Conservation (phyloP, 2,329 filamentous ascomycete species). For the Macrophomina tecta region DNA sequence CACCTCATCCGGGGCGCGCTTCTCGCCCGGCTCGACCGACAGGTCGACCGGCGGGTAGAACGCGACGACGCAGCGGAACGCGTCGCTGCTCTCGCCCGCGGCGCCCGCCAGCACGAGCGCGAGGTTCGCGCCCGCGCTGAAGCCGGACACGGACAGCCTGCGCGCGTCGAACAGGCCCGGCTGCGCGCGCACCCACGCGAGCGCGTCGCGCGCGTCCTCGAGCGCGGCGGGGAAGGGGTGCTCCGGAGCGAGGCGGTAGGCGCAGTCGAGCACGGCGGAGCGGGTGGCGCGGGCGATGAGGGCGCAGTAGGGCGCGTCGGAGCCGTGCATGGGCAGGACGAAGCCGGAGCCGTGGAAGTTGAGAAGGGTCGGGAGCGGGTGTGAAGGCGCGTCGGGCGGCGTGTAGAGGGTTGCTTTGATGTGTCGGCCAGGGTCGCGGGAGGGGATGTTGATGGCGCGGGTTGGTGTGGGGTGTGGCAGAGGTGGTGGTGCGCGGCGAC, state of each 20-base stretch:
- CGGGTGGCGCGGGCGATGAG: conserved; percentile 38
- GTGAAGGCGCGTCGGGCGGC: conserved; percentile 15
- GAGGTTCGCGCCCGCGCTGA: conserved; percentile 50
- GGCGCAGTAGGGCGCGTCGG: conserved; percentile 48
- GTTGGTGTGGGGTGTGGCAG: not conserved
- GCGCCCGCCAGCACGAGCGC: conserved; percentile 38
- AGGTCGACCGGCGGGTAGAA: conserved; percentile 47
- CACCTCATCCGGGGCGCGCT: conserved; percentile 36
- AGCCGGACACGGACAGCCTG: conserved; percentile 45
- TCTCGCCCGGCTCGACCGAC: conserved; percentile 37
- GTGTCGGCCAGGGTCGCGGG: conserved; percentile 31
- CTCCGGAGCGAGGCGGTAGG: conserved; percentile 49
- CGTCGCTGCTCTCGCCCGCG: conserved; percentile 31
- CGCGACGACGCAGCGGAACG: conserved; percentile 38
- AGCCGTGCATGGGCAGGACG: conserved; percentile 45
- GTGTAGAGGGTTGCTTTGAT: conserved; percentile 37
- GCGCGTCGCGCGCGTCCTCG: conserved; percentile 44
- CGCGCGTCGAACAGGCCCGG: conserved; percentile 36
- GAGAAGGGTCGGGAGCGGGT: conserved; percentile 37
- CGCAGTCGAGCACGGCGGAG: conserved; percentile 44
- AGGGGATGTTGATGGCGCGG: conserved; percentile 32
- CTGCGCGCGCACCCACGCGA: conserved; percentile 38
- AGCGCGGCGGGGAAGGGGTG: conserved; percentile 46
- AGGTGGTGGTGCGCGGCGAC: not conserved
- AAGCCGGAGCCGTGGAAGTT: conserved; percentile 46